phyloP scores from a whole-genome alignment of 345 rosid species.

The Dovyalis caffra region DNA sequence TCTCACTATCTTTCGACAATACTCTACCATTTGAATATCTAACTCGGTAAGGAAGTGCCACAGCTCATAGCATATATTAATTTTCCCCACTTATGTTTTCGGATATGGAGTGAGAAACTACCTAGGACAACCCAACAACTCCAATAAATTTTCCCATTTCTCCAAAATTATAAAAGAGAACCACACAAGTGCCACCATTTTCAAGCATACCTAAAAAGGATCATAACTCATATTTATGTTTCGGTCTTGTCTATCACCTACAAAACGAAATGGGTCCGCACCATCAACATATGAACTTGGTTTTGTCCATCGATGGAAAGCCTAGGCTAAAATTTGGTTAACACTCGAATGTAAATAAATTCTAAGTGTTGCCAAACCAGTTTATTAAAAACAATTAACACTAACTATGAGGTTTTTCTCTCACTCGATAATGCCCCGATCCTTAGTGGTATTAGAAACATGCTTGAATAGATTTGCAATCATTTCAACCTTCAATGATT shows the following conservation, averaged over 20 bases:
- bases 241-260: conserved; percentile 18
- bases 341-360: too few relatives aligned
- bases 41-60: conserved; percentile 51
- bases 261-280: conserved; percentile 37
- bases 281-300: conserved; percentile 62
- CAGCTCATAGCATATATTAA: conserved; percentile 81
- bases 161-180: conserved; percentile 40
- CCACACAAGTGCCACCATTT: conserved; percentile 23
- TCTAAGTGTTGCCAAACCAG: too few relatives aligned
- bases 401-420: too few relatives aligned
- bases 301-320: conserved; percentile 83
- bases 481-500: conserved; percentile 14
- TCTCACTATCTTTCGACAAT: too few relatives aligned
- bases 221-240: conserved; percentile 25
- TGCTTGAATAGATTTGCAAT: conserved; percentile 13
- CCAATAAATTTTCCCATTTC: too few relatives aligned
- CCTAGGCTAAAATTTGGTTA: conserved; percentile 96
- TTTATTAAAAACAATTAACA: too few relatives aligned
- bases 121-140: conserved; percentile 47
- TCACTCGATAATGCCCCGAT: too few relatives aligned
- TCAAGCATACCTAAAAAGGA: conserved; percentile 27
- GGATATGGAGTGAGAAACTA: conserved; percentile 72
- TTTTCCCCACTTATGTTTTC: conserved; percentile 77
- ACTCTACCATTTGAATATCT: too few relatives aligned
- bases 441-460: not conserved